A percentile compares a stretch with the other conserved stretches of the same genome.
Conservation (phyloP, 169 alveolate species). For the Plasmodium falciparum region DNA sequence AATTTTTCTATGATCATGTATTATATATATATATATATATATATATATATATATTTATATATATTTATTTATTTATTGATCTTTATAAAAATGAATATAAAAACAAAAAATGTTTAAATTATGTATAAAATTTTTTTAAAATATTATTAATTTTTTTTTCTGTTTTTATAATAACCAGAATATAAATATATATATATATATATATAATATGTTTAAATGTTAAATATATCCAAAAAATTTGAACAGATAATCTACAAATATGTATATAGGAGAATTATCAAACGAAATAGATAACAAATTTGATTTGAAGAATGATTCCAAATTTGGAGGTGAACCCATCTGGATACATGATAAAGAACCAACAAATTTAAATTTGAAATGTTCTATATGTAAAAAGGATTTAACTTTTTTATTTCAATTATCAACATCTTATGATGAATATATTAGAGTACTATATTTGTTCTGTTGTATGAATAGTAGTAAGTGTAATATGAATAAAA, state of each 20-base stretch:
- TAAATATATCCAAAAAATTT: neutral
- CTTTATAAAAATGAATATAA: no score
- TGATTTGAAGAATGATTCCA: conserved; percentile 67
- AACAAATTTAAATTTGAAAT: conserved; percentile 31
- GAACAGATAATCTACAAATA: conserved; percentile 2
- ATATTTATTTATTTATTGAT: no score
- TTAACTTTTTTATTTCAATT: conserved; percentile 68
- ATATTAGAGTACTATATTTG: conserved; percentile 58
- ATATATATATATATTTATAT: no score
- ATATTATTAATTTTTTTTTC: no score
- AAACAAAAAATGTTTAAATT: no score
- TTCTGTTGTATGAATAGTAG: conserved; percentile 60
- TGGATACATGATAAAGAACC: conserved; percentile 65
- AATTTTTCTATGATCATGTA: no score
- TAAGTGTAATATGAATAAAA: conserved; percentile 64
- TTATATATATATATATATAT: no score
- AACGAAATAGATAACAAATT: conserved; percentile 45
- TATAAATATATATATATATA: no score
- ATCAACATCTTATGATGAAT: conserved; percentile 64
- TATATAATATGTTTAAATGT: no score
- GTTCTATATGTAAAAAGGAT: conserved; percentile 39
- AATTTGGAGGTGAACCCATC: conserved; percentile 70
- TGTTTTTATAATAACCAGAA: no score
- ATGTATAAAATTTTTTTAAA: no score
- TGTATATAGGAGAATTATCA: conserved; percentile 69